Conservation (phyloP, 441 rosid genomes). For the Gossypium davidsonii region DNA sequence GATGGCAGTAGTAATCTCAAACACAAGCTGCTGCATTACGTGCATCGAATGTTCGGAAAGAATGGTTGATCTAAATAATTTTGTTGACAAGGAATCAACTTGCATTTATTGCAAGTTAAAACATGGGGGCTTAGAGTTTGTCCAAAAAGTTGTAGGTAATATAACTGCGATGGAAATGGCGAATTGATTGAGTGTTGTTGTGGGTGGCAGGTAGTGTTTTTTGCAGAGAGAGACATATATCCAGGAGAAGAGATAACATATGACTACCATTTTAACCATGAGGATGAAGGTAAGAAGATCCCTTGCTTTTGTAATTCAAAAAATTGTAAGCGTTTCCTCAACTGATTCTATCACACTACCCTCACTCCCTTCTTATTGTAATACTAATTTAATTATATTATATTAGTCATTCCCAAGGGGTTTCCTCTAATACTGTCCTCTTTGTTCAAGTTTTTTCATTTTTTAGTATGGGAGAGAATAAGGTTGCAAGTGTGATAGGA, state of each 20-base stretch:
- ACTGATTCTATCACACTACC: constrained; percentile 14
- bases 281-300: constrained; percentile 57
- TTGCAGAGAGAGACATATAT: constrained; percentile 46
- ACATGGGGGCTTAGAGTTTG: background rate
- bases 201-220: constrained; percentile 44
- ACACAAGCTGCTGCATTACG: background rate
- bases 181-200: background rate
- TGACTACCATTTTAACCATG: constrained; percentile 48
- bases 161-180: background rate
- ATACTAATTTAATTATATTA: background rate
- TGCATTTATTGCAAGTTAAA: background rate
- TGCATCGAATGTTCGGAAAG: background rate
- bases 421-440: constrained; percentile 9
- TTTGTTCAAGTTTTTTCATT: background rate
- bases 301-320: constrained; percentile 48
- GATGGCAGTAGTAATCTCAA: background rate
- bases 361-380: background rate
- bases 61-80: background rate
- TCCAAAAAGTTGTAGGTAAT: background rate
- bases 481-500: too few relatives aligned
- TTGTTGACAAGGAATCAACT: background rate
- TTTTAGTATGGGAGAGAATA: background rate
- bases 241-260: constrained; percentile 61
- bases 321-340: constrained; percentile 50
- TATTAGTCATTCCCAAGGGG: background rate